Conservation (phyloP, 2,329 filamentous ascomycete genomes). For the Xylaria sp. region DNA sequence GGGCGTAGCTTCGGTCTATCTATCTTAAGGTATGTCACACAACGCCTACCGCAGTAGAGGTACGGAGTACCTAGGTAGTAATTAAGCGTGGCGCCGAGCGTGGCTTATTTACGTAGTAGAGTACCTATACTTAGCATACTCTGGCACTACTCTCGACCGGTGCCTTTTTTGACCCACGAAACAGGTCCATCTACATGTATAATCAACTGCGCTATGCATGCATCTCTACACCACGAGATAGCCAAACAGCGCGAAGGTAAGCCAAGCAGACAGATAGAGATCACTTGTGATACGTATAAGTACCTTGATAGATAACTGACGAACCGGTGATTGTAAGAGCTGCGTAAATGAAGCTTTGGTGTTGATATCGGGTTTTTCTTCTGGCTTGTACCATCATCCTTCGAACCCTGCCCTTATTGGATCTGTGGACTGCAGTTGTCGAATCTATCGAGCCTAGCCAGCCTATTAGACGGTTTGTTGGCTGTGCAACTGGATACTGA, state of each 20-base stretch:
- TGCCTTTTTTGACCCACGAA: not conserved
- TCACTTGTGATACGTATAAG: conserved; percentile 9
- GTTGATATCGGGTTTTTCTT: not conserved
- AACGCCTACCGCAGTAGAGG: not conserved
- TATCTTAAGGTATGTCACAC: not conserved
- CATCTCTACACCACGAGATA: conserved; percentile 1
- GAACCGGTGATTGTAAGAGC: not conserved
- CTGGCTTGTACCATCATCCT: not conserved
- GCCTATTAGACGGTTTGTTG: conserved; percentile 17
- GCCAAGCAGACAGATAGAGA: conserved; percentile 4
- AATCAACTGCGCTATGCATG: not conserved
- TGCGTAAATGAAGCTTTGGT: conserved; percentile 12
- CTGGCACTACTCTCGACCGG: not conserved
- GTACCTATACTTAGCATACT: conserved; percentile 16
- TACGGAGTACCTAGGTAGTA: not conserved
- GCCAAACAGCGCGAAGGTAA: conserved; percentile 1
- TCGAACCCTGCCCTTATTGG: conserved; percentile 1
- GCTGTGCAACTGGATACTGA: conserved; percentile 1
- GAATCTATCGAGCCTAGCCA: not conserved
- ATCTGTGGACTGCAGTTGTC: not conserved
- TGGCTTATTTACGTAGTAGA: conserved; percentile 21
- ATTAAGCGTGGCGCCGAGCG: conserved; percentile 24
- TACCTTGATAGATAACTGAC: conserved; percentile 6
- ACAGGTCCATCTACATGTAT: conserved; percentile 1
- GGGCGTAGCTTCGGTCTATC: not conserved